These are phyloP conservation scores for Russula sp. DNA, from an alignment of 768 basidiomycete species.

Conservation along the genomic window DNA sequence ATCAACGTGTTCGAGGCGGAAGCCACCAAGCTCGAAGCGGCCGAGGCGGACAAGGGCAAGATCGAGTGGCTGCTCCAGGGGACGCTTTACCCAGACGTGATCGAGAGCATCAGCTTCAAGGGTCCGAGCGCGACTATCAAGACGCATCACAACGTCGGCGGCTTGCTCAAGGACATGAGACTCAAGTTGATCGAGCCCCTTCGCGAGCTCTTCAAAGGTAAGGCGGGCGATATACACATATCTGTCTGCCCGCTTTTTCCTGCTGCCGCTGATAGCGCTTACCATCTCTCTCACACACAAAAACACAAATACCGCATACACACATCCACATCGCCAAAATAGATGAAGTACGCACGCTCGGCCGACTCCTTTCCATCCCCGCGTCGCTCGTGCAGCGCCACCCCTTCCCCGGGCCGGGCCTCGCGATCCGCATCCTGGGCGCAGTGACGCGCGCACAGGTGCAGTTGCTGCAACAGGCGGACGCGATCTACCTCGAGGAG, in stretches of 20 bases:
- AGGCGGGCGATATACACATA: constrained; percentile 3
- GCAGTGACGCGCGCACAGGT: constrained; percentile 94
- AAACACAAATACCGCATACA: not conserved
- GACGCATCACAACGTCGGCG: constrained; percentile 99
- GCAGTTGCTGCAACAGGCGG: constrained; percentile 82
- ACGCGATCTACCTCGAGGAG: constrained; percentile 96
- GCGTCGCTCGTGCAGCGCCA: constrained; percentile 91
- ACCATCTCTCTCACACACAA: not conserved
- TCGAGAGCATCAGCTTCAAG: constrained; percentile 99
- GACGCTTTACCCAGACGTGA: constrained; percentile 97
- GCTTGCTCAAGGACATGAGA: constrained; percentile 94
- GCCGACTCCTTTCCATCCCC: constrained; percentile 86
- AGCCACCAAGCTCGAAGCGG: constrained; percentile 80
- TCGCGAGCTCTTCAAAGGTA: constrained; percentile 97
- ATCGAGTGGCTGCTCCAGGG: constrained; percentile 98
- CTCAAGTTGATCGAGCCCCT: constrained; percentile 97
- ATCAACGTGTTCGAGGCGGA: constrained; percentile 97
- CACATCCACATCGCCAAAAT: not conserved
- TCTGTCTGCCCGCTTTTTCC: not conserved
- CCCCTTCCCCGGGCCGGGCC: constrained; percentile 97
- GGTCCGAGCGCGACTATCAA: constrained; percentile 99
- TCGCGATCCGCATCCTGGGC: constrained; percentile 96
- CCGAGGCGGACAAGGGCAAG: constrained; percentile 73
- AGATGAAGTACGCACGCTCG: constrained; percentile 96
- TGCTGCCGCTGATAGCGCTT: not conserved